A percentile compares a stretch with the other conserved stretches of the same genome.
Conservation (phyloP, 305 asterid genomes). For the Fraxinus baroniana region DNA sequence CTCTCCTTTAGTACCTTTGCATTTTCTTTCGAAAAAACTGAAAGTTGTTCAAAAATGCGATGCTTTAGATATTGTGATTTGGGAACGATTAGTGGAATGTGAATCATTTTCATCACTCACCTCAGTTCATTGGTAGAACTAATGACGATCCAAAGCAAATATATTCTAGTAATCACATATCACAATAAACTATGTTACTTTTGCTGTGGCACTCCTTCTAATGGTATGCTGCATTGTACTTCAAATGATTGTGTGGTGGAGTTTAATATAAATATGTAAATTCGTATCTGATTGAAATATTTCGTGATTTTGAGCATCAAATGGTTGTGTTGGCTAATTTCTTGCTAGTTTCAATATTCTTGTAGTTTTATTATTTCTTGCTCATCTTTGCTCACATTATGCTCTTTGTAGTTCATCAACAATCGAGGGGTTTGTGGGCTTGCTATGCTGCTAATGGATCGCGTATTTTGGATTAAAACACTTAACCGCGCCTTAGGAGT, state of each 20-base stretch:
- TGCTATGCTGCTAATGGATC: background rate
- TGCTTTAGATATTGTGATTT: background rate
- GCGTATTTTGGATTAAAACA: background rate
- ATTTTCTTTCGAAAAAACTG: background rate
- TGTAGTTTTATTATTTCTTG: too few relatives aligned
- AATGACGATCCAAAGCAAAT: background rate
- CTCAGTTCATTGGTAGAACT: background rate
- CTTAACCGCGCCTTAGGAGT: background rate
- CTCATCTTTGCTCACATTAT: background rate
- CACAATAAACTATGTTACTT: background rate
- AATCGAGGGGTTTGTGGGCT: background rate
- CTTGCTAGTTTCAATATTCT: background rate
- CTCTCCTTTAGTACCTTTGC: background rate
- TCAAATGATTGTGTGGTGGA: background rate
- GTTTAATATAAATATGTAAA: too few relatives aligned
- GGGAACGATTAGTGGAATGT: background rate
- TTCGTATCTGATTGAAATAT: background rate
- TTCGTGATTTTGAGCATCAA: background rate
- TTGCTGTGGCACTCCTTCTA: background rate
- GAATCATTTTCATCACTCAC: background rate
- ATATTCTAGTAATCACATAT: too few relatives aligned
- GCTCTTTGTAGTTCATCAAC: background rate
- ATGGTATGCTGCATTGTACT: background rate
- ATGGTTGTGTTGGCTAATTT: background rate
- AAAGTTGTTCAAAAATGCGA: background rate